Conservation (phyloP, 2,329 filamentous ascomycete species). For the Dichotomopilus funicola region DNA sequence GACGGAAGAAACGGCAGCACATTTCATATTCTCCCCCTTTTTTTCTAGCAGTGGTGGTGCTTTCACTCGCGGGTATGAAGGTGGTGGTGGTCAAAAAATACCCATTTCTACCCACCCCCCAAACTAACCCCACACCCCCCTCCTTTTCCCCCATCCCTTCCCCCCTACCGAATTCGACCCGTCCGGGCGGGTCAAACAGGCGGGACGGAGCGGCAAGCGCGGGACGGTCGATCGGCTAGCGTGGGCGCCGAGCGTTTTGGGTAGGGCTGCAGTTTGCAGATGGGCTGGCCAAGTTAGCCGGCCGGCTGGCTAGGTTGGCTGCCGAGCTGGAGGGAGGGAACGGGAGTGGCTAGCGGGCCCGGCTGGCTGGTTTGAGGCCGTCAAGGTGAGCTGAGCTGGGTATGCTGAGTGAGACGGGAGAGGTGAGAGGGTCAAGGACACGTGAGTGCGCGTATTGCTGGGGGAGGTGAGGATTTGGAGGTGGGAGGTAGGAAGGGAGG, state of each 20-base stretch:
- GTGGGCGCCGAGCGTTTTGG: too few relatives aligned
- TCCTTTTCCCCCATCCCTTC: not conserved
- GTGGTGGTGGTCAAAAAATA: not conserved
- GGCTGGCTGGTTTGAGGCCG: not conserved
- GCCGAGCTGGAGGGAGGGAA: not conserved
- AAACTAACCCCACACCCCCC: not conserved
- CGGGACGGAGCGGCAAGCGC: not conserved
- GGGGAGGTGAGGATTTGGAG: not conserved
- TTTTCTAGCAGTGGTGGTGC: too few relatives aligned
- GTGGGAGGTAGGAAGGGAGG: not conserved
- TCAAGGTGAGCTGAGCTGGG: not conserved
- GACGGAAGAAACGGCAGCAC: not conserved
- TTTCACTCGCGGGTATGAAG: too few relatives aligned
- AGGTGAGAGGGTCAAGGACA: not conserved
- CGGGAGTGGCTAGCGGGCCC: not conserved
- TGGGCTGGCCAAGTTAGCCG: too few relatives aligned
- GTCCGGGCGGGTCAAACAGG: not conserved
- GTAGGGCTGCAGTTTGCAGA: not conserved
- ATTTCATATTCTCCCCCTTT: too few relatives aligned
- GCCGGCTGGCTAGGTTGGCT: too few relatives aligned
- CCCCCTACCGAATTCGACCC: not conserved
- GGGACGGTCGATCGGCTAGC: not conserved
- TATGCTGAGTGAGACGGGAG: not conserved
- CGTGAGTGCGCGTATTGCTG: not conserved
- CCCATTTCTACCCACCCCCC: not conserved